Base-by-base conservation (phyloP, 164 flowering plant genomes). In the Liquidambar formosana region DNA sequence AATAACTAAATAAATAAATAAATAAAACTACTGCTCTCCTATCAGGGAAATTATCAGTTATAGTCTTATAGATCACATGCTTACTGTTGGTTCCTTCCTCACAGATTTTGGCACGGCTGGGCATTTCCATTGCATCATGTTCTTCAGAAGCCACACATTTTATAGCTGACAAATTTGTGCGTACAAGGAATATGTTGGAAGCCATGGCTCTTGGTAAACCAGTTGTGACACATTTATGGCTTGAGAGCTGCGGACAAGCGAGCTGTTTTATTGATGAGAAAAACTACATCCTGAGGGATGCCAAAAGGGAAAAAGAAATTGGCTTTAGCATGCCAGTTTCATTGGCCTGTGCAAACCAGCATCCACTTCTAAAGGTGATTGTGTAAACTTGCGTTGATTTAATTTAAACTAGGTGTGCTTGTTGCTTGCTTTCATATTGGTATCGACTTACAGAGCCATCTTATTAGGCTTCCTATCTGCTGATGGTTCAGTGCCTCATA, bases 151-250 rank as follows among this genome's bases (percentile, higher is more conserved):
- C 97, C 60, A 89, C 99, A 66, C 99, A 95, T 72, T 95, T 93
- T 59, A 74, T 95, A 51, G 75, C 94, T 28, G 92, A 95, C 77
- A 75, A 79, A 68, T 95, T 95, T 84, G 83, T 75, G 41, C 96
- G 99, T 2, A 95, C 99, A 18, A 85, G 84, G 75, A 95, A 91
- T 80, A 95, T 95, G 99, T 75, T 93, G 75, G 99, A 95, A 79
- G 82, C 92, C 41, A 91, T 95, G 64, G 97, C 98, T 63, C 77
- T 73, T 33, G 99, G 96, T 57, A 95, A 89, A 77, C 93, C 93
- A 44, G 94, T 95, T 66, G 94, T 95, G 53, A 89, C 96, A 49
- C 90, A 77, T 77, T 74, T 81, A 73, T 95, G 99, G 99, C 92
- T 95, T 52, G 88, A 93, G 77, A 84, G 89, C 71, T 93, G 96